These are phyloP conservation scores for Blastomyces silverae DNA, from an alignment of 2,329 filamentous ascomycete genomes.

Conservation along the genomic window DNA sequence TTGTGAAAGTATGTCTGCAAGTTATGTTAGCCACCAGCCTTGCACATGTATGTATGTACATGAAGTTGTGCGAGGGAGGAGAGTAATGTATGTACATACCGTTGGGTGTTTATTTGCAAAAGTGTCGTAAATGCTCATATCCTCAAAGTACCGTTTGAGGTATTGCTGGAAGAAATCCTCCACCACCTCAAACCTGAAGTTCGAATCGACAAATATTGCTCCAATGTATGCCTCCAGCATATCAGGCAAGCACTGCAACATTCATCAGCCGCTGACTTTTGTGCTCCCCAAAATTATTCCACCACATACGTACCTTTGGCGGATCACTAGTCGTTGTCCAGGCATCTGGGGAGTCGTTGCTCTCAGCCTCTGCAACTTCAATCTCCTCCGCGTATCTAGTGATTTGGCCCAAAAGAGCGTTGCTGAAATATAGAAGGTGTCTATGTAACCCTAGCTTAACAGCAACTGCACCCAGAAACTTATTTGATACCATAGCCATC, in stretches of 20 bases:
- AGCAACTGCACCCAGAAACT: constrained; percentile 77
- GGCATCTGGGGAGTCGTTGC: constrained; percentile 35
- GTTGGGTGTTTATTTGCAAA: constrained; percentile 83
- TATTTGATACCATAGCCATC: constrained; percentile 98
- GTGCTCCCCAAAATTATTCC: constrained; percentile 37
- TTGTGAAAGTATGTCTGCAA: constrained; percentile 58
- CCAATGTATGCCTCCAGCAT: constrained; percentile 84
- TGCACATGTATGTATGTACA: neutral
- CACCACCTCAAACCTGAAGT: constrained; percentile 68
- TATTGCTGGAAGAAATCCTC: constrained; percentile 69
- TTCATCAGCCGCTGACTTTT: neutral
- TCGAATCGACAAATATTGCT: constrained; percentile 83
- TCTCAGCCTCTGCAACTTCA: constrained; percentile 29
- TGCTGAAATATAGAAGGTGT: constrained; percentile 53
- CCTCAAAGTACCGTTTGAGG: constrained; percentile 69
- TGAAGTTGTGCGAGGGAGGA: constrained; percentile 10
- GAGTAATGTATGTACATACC: constrained; percentile 36
- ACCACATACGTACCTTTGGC: constrained; percentile 35
- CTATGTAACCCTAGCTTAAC: constrained; percentile 71
- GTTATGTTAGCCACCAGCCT: constrained; percentile 12
- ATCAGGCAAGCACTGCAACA: constrained; percentile 63
- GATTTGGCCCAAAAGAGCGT: constrained; percentile 40
- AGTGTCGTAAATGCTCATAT: constrained; percentile 81
- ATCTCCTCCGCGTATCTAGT: constrained; percentile 43
- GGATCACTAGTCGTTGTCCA: constrained; percentile 40